These are phyloP conservation scores for Tremella mesenterica DNA, from an alignment of 768 basidiomycete species.

Conservation along the genomic window DNA sequence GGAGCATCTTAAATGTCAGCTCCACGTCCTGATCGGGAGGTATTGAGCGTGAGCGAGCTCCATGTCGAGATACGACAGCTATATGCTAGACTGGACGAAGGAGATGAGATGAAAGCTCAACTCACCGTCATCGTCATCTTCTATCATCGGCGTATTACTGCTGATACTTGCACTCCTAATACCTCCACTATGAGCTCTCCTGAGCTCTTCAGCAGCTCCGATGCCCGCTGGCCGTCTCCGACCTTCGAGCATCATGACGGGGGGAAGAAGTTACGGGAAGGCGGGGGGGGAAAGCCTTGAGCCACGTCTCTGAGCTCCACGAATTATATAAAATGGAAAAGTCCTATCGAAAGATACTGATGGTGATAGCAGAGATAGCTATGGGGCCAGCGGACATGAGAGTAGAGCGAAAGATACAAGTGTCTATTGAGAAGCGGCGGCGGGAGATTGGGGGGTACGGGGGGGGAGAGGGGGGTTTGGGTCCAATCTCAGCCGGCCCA, in stretches of 20 bases:
- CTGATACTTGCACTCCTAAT: constrained; percentile 19
- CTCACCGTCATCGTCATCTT: constrained; percentile 37
- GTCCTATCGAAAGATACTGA: neutral
- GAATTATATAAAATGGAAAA: neutral
- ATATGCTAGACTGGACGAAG: neutral
- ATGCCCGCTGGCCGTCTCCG: neutral
- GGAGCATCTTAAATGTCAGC: constrained; percentile 12
- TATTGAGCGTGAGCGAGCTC: neutral
- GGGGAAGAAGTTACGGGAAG: neutral
- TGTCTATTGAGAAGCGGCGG: too few species aligned
- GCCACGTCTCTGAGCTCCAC: neutral
- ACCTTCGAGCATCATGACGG: neutral
- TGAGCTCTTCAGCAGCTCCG: neutral
- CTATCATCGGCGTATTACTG: constrained; percentile 24
- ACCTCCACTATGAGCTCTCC: neutral
- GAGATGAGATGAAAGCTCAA: too few species aligned
- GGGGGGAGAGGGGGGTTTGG: too few species aligned
- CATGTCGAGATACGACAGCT: neutral
- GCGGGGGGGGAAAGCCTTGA: neutral
- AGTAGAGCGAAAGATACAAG: too few species aligned
- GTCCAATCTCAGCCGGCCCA: neutral
- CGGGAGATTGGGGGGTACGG: too few species aligned
- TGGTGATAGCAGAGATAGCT: neutral
- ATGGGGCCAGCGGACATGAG: neutral
- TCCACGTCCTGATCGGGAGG: neutral